Base-by-base conservation (phyloP, 108 stramenopile genomes). In the Nannochloropsis gaditana region DNA sequence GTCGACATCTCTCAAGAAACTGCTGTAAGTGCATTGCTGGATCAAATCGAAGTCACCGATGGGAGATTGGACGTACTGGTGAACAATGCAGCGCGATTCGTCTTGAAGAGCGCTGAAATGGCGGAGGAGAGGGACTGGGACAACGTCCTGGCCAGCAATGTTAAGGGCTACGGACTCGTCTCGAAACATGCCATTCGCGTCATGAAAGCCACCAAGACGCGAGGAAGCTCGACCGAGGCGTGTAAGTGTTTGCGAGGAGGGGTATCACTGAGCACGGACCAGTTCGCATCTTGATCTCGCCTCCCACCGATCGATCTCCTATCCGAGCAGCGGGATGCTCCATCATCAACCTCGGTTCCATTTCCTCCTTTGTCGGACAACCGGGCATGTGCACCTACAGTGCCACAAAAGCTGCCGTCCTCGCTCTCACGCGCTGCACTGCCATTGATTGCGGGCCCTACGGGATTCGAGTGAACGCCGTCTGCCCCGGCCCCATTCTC, bases 381-480 rank as follows among this genome's bases (percentile, higher is more conserved):
- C 19, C 59, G n/a, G 59, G 59, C 59, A 73, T 73, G 59, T 73
- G 59, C n/a, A 73, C 59, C n/a, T 73, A 73, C 8, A 73, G 59
- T n/a, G 59, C 59, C n/a, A 73, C 59, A 15, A 73, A 73, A 73
- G 59, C 59, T n/a, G 59, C 59, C 59, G n/a, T 73, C n/a, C n/a
- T 73, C 15, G 59, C 59, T n/a, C n/a, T 73, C 19, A 73, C 59
- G 8, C 15, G 59, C 15, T 73, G 59, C 59, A 73, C 59, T n/a
- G 59, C 59, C 4, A 73, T 73, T 73, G 59, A 73, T n/a, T 73
- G 59, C n/a, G 59, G 59, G 15, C 59, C 59, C n/a, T 6, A 73
- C 8, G 59, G 59, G 59, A 73, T 73, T n/a, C 15, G 59, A n/a
- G 59, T 73, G 59, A 73, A 73, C 6, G 59, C 59, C 19, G n/a